A percentile compares a stretch with the other conserved stretches of the same genome.
Evolutionary conservation across 169 alveolate species (phyloP).

Genomic region (Condylostoma magnum): DNA sequence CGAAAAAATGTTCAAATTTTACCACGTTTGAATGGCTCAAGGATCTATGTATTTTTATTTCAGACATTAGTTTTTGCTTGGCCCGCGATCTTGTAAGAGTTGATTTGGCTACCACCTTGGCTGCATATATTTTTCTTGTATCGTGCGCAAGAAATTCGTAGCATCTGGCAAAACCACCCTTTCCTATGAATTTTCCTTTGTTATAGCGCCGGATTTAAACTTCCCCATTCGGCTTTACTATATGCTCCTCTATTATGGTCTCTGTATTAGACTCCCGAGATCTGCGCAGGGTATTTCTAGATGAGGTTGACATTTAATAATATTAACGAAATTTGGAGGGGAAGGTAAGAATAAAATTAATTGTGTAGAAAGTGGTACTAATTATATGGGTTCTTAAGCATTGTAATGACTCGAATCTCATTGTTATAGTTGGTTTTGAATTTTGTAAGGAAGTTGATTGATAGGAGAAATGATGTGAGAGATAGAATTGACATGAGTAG

Average conservation of each 20-base stretch:
- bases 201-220: slow-evolving; percentile 15
- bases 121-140: slow-evolving; percentile 67
- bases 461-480: no score
- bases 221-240: slow-evolving; percentile 33
- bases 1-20: slow-evolving; percentile 80
- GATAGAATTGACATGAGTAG: no score
- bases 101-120: slow-evolving; percentile 73
- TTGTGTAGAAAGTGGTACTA: no score
- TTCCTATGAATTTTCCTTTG: slow-evolving; percentile 62
- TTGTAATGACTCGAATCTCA: no score
- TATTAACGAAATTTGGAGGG: no score
- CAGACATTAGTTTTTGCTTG: slow-evolving; percentile 69
- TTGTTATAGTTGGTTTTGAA: no score
- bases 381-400: no score
- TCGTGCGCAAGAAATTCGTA: slow-evolving; percentile 64
- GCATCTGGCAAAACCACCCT: slow-evolving; percentile 84
- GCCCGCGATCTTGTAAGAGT: slow-evolving; percentile 76
- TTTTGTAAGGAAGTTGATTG: no score
- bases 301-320: no score
- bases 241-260: slow-evolving; percentile 13
- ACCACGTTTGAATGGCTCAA: slow-evolving; percentile 61
- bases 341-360: no score
- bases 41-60: slow-evolving; percentile 78
- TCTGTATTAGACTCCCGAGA: no score
- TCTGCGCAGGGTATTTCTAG: no score